phyloP scores from a whole-genome alignment of 192 early-diverging fungal species.

The Backusella psychrophila region DNA sequence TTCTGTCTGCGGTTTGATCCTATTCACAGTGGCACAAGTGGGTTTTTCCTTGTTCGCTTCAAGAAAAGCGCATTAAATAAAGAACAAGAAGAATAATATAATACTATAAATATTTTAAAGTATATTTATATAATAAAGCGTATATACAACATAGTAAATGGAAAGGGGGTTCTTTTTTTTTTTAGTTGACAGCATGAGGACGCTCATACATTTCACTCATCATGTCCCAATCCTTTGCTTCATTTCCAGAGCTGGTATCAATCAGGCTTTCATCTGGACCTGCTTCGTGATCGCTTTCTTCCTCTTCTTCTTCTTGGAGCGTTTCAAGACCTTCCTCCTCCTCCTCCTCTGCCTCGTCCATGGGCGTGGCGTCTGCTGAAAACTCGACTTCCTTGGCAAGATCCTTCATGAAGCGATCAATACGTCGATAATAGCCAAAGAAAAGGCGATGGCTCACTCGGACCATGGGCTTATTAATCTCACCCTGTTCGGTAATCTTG shows the following conservation, averaged over 20 bases:
- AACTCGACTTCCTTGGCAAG: conserved; percentile 11
- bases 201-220: conserved; percentile 38
- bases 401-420: conserved; percentile 39
- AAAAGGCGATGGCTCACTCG: conserved; percentile 21
- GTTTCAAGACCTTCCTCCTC: neutral
- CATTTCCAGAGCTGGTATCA: neutral
- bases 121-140: neutral
- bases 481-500: conserved; percentile 34
- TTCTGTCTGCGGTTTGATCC: conserved; percentile 69
- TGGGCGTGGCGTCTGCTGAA: neutral
- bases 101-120: neutral
- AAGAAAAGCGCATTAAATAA: conserved; percentile 44
- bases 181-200: neutral
- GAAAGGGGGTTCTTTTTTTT: neutral
- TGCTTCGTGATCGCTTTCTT: neutral
- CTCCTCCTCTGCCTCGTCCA: neutral
- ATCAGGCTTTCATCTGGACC: neutral
- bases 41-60: conserved; percentile 81
- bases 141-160: neutral
- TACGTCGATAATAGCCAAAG: conserved; percentile 34
- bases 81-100: neutral
- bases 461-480: conserved; percentile 32
- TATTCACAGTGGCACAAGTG: conserved; percentile 61
- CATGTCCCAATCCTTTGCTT: conserved; percentile 31
- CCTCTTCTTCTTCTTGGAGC: neutral